phyloP scores from a whole-genome alignment of 768 basidiomycete species.

The Solioccasus polychromus region DNA sequence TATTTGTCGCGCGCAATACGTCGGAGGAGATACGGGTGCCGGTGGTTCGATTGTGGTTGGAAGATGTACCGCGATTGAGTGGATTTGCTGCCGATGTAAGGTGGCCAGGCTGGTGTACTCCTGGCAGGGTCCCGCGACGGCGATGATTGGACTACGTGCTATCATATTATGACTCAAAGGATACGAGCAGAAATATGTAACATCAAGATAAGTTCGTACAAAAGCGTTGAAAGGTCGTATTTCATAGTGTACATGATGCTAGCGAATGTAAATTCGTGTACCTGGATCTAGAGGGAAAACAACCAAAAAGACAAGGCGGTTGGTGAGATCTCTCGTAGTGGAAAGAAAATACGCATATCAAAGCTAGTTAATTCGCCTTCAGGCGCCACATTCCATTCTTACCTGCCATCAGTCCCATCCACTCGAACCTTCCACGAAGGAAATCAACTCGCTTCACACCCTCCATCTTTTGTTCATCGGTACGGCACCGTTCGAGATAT shows the following conservation, averaged over 20 bases:
- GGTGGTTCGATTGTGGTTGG: slow-evolving; percentile 17
- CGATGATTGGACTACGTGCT: not conserved
- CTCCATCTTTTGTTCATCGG: slow-evolving; percentile 29
- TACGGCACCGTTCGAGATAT: slow-evolving; percentile 45
- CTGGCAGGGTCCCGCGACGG: not conserved
- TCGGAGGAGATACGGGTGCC: slow-evolving; percentile 3
- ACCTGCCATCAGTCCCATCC: slow-evolving; percentile 53
- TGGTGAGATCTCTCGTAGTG: not conserved
- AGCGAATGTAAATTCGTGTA: not conserved
- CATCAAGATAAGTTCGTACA: not conserved
- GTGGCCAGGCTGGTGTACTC: slow-evolving; percentile 24
- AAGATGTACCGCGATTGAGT: slow-evolving; percentile 20
- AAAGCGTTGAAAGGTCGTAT: not conserved
- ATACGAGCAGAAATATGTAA: not conserved
- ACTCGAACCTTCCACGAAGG: slow-evolving; percentile 48
- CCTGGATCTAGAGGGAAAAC: not conserved
- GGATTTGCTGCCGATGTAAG: slow-evolving; percentile 18
- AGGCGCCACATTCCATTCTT: slow-evolving; percentile 66
- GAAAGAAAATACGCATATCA: not conserved
- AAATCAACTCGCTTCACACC: slow-evolving; percentile 63
- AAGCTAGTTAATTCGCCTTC: slow-evolving; percentile 40
- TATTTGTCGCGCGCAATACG: slow-evolving; percentile 6
- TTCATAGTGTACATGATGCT: slow-evolving; percentile 6
- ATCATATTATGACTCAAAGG: not conserved
- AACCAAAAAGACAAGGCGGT: slow-evolving; percentile 1